Evolutionary conservation across 2,329 filamentous ascomycete species (phyloP).

Genomic region (Helotiales sp.): DNA sequence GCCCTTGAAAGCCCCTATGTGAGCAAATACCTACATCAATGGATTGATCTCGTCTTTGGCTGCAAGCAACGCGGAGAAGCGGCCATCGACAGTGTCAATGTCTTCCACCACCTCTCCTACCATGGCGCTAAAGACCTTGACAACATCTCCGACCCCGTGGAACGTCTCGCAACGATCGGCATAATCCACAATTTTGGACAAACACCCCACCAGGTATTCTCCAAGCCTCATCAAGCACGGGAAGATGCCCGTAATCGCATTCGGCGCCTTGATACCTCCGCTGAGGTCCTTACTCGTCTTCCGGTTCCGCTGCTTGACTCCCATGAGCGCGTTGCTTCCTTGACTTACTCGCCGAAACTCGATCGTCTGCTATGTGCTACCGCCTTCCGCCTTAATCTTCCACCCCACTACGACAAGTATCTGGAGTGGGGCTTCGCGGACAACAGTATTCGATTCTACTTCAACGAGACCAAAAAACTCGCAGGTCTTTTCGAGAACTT

Average conservation of each 20-base stretch:
- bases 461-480: conserved; percentile 77
- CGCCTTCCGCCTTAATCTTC: conserved; percentile 82
- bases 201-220: conserved; percentile 93
- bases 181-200: conserved; percentile 99
- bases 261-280: conserved; percentile 73
- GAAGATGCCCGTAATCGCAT: conserved; percentile 66
- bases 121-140: conserved; percentile 92
- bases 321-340: conserved; percentile 75
- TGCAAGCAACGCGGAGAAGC: conserved; percentile 92
- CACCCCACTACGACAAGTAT: conserved; percentile 84
- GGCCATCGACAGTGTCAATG: conserved; percentile 86
- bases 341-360: conserved; percentile 76
- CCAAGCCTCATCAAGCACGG: conserved; percentile 73
- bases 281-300: conserved; percentile 73
- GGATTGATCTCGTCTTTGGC: conserved; percentile 96
- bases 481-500: conserved; percentile 92
- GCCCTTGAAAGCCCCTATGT: conserved; percentile 93
- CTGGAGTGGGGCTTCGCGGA: conserved; percentile 97
- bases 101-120: conserved; percentile 95
- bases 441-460: conserved; percentile 88
- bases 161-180: conserved; percentile 84
- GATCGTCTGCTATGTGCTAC: conserved; percentile 83
- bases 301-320: conserved; percentile 73
- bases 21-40: conserved; percentile 83
- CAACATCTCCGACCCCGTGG: conserved; percentile 82